These are phyloP conservation scores for Remersonia thermophila DNA, from an alignment of 2,329 filamentous ascomycete genomes.

Conservation along the genomic window DNA sequence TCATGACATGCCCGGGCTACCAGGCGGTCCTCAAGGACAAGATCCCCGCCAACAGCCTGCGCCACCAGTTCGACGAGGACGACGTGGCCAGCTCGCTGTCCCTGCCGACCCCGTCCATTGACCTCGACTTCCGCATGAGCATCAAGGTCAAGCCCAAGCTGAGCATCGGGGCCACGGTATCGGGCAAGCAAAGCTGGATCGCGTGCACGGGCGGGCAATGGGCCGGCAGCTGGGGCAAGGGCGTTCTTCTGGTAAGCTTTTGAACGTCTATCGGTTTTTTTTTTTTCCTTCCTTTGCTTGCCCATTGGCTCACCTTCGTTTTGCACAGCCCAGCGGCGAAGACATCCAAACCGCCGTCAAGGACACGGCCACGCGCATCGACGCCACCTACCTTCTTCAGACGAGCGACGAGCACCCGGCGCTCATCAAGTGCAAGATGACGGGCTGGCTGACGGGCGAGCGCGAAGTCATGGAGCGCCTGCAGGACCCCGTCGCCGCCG, in stretches of 20 bases:
- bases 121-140: constrained; percentile 17
- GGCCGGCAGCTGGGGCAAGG: constrained; percentile 17
- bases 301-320: background rate
- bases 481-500: constrained; percentile 15
- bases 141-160: constrained; percentile 17
- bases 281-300: background rate
- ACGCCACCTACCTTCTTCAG: constrained; percentile 17
- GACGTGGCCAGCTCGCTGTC: constrained; percentile 15
- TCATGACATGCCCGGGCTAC: constrained; percentile 15
- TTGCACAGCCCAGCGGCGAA: constrained; percentile 14
- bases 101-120: constrained; percentile 12
- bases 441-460: constrained; percentile 18
- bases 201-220: constrained; percentile 16
- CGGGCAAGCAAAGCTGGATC: constrained; percentile 15
- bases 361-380: constrained; percentile 16
- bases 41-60: constrained; percentile 16
- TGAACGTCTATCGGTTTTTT: background rate
- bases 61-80: constrained; percentile 17
- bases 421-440: constrained; percentile 16
- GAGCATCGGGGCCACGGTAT: constrained; percentile 8
- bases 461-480: constrained; percentile 18
- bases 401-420: constrained; percentile 17
- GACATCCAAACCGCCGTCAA: constrained; percentile 14
- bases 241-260: constrained; percentile 13
- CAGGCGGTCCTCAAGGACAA: constrained; percentile 15